These are phyloP conservation scores for Tephrocybe sp. DNA, from an alignment of 768 basidiomycete species.

Conservation along the genomic window DNA sequence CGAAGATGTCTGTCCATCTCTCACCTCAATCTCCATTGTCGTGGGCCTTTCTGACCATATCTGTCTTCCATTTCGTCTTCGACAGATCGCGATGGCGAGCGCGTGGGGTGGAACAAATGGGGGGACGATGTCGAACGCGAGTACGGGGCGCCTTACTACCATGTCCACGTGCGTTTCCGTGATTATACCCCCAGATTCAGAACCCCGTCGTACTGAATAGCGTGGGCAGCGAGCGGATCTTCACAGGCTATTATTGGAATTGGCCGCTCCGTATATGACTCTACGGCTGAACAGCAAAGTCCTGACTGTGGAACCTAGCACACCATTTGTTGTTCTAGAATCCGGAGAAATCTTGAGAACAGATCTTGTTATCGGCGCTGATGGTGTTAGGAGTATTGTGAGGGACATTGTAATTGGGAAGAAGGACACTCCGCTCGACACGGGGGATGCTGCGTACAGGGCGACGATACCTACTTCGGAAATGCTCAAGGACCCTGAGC, in stretches of 20 bases:
- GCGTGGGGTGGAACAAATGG: constrained; percentile 27
- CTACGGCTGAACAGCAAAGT: constrained; percentile 31
- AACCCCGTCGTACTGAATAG: constrained; percentile 15
- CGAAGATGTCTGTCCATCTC: constrained; percentile 35
- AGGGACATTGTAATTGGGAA: constrained; percentile 51
- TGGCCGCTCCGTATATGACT: constrained; percentile 35
- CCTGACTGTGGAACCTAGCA: constrained; percentile 3
- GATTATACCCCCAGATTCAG: constrained; percentile 15
- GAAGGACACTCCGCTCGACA: constrained; percentile 44
- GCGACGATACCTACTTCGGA: constrained; percentile 46
- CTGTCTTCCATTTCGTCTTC: not conserved
- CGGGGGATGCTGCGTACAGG: constrained; percentile 66
- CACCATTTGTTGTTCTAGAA: constrained; percentile 32
- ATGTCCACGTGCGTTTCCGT: constrained; percentile 30
- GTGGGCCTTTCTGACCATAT: not conserved
- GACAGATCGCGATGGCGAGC: constrained; percentile 30
- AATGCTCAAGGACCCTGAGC: constrained; percentile 51
- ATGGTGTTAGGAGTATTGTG: constrained; percentile 50
- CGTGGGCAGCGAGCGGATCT: constrained; percentile 47
- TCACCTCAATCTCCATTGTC: not conserved
- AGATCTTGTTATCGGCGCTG: constrained; percentile 49
- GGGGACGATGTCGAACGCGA: constrained; percentile 26
- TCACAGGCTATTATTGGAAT: constrained; percentile 29
- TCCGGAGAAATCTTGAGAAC: constrained; percentile 42
- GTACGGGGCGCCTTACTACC: constrained; percentile 33